Evolutionary conservation across 2,329 filamentous ascomycete genomes (phyloP).

Genomic region (Fusarium continuum): DNA sequence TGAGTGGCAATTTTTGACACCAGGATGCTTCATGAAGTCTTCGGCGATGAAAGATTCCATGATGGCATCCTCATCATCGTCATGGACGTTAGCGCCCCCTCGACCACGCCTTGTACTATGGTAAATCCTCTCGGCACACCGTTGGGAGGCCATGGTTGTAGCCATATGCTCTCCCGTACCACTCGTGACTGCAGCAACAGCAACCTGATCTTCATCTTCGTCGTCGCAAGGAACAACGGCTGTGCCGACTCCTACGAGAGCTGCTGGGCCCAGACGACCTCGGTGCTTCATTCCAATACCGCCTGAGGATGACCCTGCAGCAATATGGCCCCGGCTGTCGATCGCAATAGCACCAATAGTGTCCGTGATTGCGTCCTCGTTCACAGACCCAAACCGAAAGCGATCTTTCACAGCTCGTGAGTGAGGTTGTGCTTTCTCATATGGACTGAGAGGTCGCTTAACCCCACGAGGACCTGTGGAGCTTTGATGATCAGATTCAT

Average conservation of each 20-base stretch:
- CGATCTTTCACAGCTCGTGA: constrained; percentile 29
- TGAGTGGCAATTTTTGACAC: constrained; percentile 81
- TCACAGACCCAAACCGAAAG: constrained; percentile 34
- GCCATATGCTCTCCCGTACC: constrained; percentile 99
- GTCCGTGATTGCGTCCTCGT: constrained; percentile 79
- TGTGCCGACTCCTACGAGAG: constrained; percentile 89
- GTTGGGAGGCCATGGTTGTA: constrained; percentile 88
- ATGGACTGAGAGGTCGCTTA: constrained; percentile 48
- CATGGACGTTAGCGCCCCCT: constrained; percentile 69
- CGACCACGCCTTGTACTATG: constrained; percentile 68
- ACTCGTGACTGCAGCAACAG: constrained; percentile 87
- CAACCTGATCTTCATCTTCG: constrained; percentile 72
- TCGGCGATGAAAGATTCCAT: constrained; percentile 79
- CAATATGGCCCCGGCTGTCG: constrained; percentile 85
- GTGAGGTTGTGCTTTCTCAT: constrained; percentile 18
- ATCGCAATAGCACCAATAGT: constrained; percentile 97
- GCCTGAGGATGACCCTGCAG: constrained; percentile 93
- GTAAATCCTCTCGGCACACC: constrained; percentile 87
- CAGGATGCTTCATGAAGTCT: constrained; percentile 95
- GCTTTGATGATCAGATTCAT: constrained; percentile 7
- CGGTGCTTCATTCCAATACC: constrained; percentile 98
- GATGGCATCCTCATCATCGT: constrained; percentile 79
- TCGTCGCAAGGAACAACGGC: constrained; percentile 82
- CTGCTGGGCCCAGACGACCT: constrained; percentile 90
- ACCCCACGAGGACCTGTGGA: constrained; percentile 42